phyloP scores from a whole-genome alignment of 768 basidiomycete genomes.

The Tephrocybe sp. region DNA sequence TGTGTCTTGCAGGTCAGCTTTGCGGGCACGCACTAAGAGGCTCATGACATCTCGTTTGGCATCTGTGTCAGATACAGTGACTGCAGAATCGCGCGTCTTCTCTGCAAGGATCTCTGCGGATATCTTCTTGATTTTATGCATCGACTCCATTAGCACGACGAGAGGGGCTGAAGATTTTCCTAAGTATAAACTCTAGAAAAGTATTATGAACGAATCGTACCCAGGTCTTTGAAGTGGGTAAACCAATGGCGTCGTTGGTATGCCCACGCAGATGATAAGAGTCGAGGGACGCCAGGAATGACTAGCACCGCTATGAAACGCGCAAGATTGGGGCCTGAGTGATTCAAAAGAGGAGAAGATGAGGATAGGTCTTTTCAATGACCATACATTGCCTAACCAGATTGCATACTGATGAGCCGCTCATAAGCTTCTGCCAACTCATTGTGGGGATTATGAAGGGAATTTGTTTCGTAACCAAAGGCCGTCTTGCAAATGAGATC shows the following conservation, averaged over 20 bases:
- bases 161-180: conserved; percentile 20
- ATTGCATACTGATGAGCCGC: conserved; percentile 39
- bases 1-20: conserved; percentile 33
- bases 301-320: conserved; percentile 32
- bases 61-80: conserved; percentile 33
- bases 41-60: conserved; percentile 54
- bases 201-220: conserved; percentile 7
- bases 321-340: conserved; percentile 34
- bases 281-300: conserved; percentile 34
- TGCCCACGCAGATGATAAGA: conserved; percentile 35
- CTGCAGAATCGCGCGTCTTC: conserved; percentile 35
- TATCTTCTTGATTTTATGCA: conserved; percentile 42
- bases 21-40: conserved; percentile 45
- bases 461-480: conserved; percentile 47
- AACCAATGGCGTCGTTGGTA: conserved; percentile 35
- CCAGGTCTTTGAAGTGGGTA: conserved; percentile 19
- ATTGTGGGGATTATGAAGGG: conserved; percentile 44
- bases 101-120: conserved; percentile 40
- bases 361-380: background rate
- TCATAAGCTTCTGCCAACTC: conserved; percentile 50
- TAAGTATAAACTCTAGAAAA: background rate
- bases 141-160: conserved; percentile 31
- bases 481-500: conserved; percentile 54
- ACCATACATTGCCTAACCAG: conserved; percentile 19
- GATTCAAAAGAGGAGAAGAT: background rate